These are phyloP conservation scores for Leccinum fibrillosum DNA, from an alignment of 768 basidiomycete species.

Conservation along the genomic window DNA sequence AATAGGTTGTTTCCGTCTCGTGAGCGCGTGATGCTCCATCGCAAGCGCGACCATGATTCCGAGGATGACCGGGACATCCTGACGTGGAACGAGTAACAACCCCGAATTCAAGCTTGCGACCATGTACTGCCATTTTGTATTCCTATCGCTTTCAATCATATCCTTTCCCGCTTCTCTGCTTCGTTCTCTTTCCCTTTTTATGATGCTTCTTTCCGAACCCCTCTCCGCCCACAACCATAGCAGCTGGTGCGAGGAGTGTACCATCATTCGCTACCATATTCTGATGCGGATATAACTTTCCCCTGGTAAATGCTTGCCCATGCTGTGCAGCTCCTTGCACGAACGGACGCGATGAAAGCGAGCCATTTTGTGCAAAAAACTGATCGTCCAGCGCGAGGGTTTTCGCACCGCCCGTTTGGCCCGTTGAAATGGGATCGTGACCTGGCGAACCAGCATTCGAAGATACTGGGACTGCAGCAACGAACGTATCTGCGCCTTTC, in stretches of 20 bases:
- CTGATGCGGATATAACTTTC: slow-evolving; percentile 79
- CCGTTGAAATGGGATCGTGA: slow-evolving; percentile 25
- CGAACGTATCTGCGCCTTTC: slow-evolving; percentile 81
- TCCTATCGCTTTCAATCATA: slow-evolving; percentile 56
- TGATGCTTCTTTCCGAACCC: slow-evolving; percentile 73
- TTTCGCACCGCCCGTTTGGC: slow-evolving; percentile 42
- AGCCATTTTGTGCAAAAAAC: slow-evolving; percentile 68
- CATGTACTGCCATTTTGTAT: neutral
- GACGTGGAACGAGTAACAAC: slow-evolving; percentile 63
- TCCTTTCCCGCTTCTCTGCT: slow-evolving; percentile 90
- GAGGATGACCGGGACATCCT: slow-evolving; percentile 55
- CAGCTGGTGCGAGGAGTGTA: slow-evolving; percentile 47
- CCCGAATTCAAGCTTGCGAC: too few relatives aligned
- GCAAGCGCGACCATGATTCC: slow-evolving; percentile 67
- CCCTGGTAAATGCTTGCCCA: slow-evolving; percentile 60
- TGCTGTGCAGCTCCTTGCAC: slow-evolving; percentile 57
- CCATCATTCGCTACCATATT: slow-evolving; percentile 78
- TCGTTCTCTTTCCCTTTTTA: slow-evolving; percentile 76
- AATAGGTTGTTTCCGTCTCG: slow-evolving; percentile 68
- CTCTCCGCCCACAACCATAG: slow-evolving; percentile 39
- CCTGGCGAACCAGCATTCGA: neutral
- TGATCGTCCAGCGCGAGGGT: slow-evolving; percentile 71
- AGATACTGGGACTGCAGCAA: slow-evolving; percentile 31
- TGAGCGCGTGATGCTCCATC: slow-evolving; percentile 66
- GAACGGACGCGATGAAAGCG: slow-evolving; percentile 57